A percentile compares a stretch with the other conserved stretches of the same genome.
These are phyloP conservation scores for Paratinospora sagittata DNA, from an alignment of 164 flowering plant species.

Conservation along the genomic window DNA sequence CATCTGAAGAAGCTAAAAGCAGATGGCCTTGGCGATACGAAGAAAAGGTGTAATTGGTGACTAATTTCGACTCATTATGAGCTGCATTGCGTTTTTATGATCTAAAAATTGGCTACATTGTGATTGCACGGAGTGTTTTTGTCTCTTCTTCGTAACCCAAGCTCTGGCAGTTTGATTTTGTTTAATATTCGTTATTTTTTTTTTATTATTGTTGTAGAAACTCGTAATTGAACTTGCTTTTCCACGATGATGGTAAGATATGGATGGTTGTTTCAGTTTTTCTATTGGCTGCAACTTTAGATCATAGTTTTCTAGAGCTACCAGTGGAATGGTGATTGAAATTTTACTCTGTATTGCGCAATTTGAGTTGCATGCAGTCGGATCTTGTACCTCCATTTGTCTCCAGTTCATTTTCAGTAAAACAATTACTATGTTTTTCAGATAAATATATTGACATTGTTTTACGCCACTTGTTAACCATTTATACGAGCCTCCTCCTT, in stretches of 20 bases:
- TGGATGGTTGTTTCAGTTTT: not conserved
- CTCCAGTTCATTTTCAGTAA: too few relatives aligned
- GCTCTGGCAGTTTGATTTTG: not conserved
- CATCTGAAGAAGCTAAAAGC: constrained; percentile 39
- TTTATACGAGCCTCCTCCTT: not conserved
- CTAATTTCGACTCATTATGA: not conserved
- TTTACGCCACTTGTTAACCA: not conserved
- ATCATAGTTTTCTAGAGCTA: not conserved
- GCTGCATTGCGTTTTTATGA: constrained; percentile 3
- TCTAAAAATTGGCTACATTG: not conserved
- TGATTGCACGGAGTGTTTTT: not conserved
- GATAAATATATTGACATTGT: not conserved
- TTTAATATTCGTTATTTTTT: not conserved
- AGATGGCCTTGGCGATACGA: constrained; percentile 66
- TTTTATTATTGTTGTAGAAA: not conserved
- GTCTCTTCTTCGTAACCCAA: not conserved
- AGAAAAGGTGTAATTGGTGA: constrained; percentile 33
- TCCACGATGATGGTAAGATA: not conserved
- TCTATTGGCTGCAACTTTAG: not conserved
- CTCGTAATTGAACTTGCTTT: not conserved
- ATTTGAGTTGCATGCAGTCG: too few relatives aligned
- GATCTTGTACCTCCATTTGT: too few relatives aligned
- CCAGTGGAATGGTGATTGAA: too few relatives aligned
- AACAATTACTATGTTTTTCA: not conserved
- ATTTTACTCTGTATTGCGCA: too few relatives aligned